Conservation (phyloP, 441 rosid genomes). For the Flueggea neowawraea region DNA sequence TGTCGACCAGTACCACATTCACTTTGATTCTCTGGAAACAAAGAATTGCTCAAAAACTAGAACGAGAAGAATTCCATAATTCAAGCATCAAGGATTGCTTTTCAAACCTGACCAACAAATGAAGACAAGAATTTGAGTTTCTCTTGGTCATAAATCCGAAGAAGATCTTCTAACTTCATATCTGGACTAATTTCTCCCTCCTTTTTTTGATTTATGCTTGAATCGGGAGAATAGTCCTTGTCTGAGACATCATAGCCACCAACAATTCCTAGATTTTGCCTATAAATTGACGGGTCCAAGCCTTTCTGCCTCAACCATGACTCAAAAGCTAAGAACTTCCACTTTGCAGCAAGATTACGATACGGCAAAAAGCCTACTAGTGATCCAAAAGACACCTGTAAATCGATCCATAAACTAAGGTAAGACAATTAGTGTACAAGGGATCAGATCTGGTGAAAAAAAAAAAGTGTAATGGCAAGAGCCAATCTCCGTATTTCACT, state of each 20-base stretch:
- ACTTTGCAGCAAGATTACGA: constrained; percentile 70
- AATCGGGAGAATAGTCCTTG: constrained; percentile 28
- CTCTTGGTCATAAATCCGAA: constrained; percentile 71
- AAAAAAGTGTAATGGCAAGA: neutral
- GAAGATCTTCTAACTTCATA: constrained; percentile 84
- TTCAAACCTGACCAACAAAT: constrained; percentile 83
- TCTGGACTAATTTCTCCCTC: constrained; percentile 49
- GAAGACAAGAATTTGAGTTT: constrained; percentile 82
- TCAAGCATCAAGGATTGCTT: constrained; percentile 8
- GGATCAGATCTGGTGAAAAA: neutral
- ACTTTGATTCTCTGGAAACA: constrained; percentile 65
- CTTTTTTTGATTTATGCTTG: constrained; percentile 32
- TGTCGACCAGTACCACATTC: constrained; percentile 57
- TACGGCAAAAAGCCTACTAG: constrained; percentile 86
- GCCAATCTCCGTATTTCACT: constrained; percentile 22
- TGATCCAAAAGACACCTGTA: constrained; percentile 83
- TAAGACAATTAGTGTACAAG: neutral
- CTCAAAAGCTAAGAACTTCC: constrained; percentile 88
- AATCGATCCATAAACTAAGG: constrained; percentile 17
- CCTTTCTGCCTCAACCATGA: constrained; percentile 92
- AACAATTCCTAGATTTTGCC: constrained; percentile 63
- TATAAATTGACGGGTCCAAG: constrained; percentile 70
- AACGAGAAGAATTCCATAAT: constrained; percentile 4
- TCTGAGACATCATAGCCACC: constrained; percentile 47
- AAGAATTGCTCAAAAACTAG: constrained; percentile 9